Conservation (phyloP, 2,329 filamentous ascomycete genomes). For the Cercospora janseana region DNA sequence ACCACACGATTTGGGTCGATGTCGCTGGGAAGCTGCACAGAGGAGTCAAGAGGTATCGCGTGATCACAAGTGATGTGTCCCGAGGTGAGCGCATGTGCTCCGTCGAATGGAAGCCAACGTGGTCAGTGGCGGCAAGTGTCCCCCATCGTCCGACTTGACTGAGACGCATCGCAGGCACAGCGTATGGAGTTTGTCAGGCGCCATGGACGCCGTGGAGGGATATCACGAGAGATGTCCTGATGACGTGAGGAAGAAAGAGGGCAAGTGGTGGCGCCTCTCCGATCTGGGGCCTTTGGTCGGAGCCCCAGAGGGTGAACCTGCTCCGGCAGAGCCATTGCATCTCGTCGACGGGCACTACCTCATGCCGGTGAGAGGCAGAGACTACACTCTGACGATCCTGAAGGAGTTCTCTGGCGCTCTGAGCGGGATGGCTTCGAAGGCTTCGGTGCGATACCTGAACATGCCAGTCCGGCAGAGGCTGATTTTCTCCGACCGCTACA, state of each 20-base stretch:
- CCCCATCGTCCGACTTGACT: neutral
- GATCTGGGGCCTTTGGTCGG: neutral
- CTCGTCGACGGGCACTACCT: neutral
- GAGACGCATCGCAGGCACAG: neutral
- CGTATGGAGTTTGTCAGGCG: slow-evolving; percentile 2
- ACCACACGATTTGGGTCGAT: neutral
- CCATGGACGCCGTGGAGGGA: neutral
- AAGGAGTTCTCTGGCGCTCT: neutral
- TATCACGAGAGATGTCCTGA: slow-evolving; percentile 1
- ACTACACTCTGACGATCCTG: slow-evolving; percentile 6
- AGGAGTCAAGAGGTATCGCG: neutral
- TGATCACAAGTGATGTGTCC: neutral
- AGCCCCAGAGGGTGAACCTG: neutral
- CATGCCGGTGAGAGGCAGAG: neutral
- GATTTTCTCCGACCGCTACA: neutral
- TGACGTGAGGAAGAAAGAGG: slow-evolving; percentile 2
- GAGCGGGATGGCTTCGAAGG: neutral
- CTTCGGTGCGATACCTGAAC: slow-evolving; percentile 5
- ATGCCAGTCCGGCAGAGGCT: slow-evolving; percentile 7
- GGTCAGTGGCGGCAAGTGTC: neutral
- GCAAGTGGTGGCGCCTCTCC: slow-evolving; percentile 1
- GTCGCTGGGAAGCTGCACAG: neutral
- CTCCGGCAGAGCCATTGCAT: neutral
- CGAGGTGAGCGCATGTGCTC: neutral
- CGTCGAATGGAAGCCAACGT: slow-evolving; percentile 5